Conservation (phyloP, 768 basidiomycete species). For the Pisolithus microcarpus region DNA sequence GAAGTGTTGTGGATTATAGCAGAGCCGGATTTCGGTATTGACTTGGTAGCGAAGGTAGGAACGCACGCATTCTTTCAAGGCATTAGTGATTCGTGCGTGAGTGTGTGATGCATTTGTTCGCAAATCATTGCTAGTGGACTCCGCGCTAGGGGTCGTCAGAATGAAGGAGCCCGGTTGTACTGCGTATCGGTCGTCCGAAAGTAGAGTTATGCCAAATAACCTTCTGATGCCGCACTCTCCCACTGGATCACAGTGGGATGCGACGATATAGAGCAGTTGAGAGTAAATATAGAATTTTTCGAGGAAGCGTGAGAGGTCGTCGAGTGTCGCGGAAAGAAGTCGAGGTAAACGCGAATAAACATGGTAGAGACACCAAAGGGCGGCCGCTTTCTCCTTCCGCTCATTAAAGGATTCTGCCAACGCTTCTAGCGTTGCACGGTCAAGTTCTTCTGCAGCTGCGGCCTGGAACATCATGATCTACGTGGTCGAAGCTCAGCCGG, state of each 20-base stretch:
- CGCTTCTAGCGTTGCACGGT: slow-evolving; percentile 21
- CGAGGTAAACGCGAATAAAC: slow-evolving; percentile 26
- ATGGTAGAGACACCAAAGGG: slow-evolving; percentile 40
- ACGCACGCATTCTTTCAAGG: slow-evolving; percentile 21
- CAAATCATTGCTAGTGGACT: slow-evolving; percentile 7
- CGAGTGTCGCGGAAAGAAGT: slow-evolving; percentile 17
- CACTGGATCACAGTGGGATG: slow-evolving; percentile 24
- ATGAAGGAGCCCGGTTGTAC: slow-evolving; percentile 24
- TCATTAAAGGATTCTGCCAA: slow-evolving; percentile 28
- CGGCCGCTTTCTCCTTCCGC: slow-evolving; percentile 23
- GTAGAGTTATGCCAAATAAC: slow-evolving; percentile 29
- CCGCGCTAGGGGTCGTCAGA: not conserved
- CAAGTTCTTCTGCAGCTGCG: slow-evolving; percentile 21
- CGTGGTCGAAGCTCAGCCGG: not conserved
- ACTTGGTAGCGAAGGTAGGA: slow-evolving; percentile 24
- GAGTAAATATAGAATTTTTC: slow-evolving; percentile 30
- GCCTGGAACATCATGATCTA: slow-evolving; percentile 32
- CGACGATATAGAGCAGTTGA: slow-evolving; percentile 25
- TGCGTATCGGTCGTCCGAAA: slow-evolving; percentile 24
- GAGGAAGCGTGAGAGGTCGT: slow-evolving; percentile 26
- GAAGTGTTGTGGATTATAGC: slow-evolving; percentile 25
- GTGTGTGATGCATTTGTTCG: slow-evolving; percentile 8
- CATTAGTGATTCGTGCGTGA: slow-evolving; percentile 13
- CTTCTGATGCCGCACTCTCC: slow-evolving; percentile 16
- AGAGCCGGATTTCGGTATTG: slow-evolving; percentile 26